These are phyloP conservation scores for Lodderomyces oxycetoniae DNA, from an alignment of 1,139 yeast genomes.

Conservation along the genomic window DNA sequence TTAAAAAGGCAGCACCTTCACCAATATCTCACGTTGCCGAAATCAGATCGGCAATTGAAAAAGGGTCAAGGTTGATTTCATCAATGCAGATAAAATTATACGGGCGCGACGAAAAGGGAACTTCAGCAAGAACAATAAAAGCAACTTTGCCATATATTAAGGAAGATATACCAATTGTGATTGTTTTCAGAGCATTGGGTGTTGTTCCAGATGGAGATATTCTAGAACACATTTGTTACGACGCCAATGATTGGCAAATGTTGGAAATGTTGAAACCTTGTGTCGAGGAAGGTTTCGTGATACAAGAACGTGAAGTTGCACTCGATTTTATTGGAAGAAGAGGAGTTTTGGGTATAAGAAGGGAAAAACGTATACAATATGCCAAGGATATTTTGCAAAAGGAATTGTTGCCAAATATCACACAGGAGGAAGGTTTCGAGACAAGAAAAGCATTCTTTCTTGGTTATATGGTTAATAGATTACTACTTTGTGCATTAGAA, in stretches of 20 bases:
- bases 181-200: constrained; percentile 96
- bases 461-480: constrained; percentile 96
- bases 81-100: constrained; percentile 91
- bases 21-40: constrained; percentile 96
- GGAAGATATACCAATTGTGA: constrained; percentile 93
- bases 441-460: constrained; percentile 94
- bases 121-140: constrained; percentile 76
- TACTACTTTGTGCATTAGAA: constrained; percentile 90
- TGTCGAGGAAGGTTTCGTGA: constrained; percentile 97
- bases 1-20: constrained; percentile 95
- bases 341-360: constrained; percentile 91
- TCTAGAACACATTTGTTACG: constrained; percentile 95
- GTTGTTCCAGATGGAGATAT: constrained; percentile 99
- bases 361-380: constrained; percentile 97
- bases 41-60: constrained; percentile 92
- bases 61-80: constrained; percentile 91
- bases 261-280: constrained; percentile 98
- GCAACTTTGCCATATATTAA: constrained; percentile 95
- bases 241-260: constrained; percentile 99
- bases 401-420: constrained; percentile 93
- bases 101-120: constrained; percentile 75
- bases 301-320: constrained; percentile 97
- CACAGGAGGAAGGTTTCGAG: constrained; percentile 96
- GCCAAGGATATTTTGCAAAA: constrained; percentile 95
- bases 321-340: constrained; percentile 97